A percentile compares a stretch with the other conserved stretches of the same genome.
Conservation (phyloP, 1,284 basidiomycete species). For the Trichosporon inkin region DNA sequence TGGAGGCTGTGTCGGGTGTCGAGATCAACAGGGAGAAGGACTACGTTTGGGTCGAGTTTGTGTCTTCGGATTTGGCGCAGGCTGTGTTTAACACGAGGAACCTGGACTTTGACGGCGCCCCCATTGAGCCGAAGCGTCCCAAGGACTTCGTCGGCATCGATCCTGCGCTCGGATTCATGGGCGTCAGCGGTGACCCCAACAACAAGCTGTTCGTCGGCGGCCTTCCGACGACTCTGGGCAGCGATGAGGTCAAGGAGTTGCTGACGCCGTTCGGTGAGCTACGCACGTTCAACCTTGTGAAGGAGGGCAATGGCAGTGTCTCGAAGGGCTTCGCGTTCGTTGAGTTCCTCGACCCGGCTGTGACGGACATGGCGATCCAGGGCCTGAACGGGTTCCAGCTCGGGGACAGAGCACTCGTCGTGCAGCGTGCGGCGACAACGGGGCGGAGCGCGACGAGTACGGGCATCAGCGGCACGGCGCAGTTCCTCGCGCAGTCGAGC, state of each 20-base stretch:
- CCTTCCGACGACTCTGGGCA: conserved; percentile 87
- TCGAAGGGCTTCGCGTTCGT: conserved; percentile 99
- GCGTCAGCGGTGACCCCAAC: conserved; percentile 92
- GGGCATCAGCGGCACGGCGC: conserved; percentile 36
- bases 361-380: conserved; percentile 94
- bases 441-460: conserved; percentile 38
- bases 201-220: conserved; percentile 99
- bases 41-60: conserved; percentile 98
- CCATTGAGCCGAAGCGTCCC: conserved; percentile 62
- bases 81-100: conserved; percentile 61
- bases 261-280: conserved; percentile 96
- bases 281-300: conserved; percentile 94
- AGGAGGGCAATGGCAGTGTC: conserved; percentile 69
- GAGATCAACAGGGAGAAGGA: conserved; percentile 98
- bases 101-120: conserved; percentile 91
- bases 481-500: conserved; percentile 62
- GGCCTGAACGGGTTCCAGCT: conserved; percentile 96
- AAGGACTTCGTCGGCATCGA: conserved; percentile 76
- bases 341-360: conserved; percentile 84
- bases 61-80: conserved; percentile 83
- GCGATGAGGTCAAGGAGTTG: conserved; percentile 96
- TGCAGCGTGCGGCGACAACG: conserved; percentile 71
- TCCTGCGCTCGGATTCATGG: conserved; percentile 72
- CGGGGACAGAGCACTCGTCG: conserved; percentile 92
- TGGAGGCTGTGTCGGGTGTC: conserved; percentile 90